Conservation (phyloP, 2,329 filamentous ascomycete species). For the Leptographium wingfieldii region DNA sequence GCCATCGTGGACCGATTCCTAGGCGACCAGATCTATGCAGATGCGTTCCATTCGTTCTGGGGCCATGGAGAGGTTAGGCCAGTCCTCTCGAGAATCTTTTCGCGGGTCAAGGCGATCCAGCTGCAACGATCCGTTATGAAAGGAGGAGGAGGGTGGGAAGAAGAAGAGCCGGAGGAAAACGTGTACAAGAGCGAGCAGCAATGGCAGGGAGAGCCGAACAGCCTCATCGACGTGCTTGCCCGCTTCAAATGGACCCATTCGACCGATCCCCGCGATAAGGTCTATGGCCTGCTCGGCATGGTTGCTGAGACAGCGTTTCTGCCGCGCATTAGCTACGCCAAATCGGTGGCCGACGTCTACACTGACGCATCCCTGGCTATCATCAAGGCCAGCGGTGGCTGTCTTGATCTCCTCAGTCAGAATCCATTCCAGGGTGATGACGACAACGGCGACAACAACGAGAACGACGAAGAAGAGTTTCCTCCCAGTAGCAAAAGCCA, state of each 20-base stretch:
- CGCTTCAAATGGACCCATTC: constrained; percentile 4
- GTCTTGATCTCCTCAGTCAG: constrained; percentile 7
- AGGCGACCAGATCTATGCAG: not conserved
- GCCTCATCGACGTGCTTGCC: constrained; percentile 6
- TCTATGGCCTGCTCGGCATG: constrained; percentile 9
- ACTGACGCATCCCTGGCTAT: constrained; percentile 5
- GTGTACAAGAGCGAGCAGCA: not conserved
- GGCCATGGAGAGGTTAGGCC: constrained; percentile 1
- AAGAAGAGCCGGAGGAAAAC: not conserved
- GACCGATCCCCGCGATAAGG: constrained; percentile 9
- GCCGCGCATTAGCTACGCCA: constrained; percentile 5
- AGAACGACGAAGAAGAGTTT: not conserved
- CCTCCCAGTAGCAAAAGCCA: not conserved
- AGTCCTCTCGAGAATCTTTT: not conserved
- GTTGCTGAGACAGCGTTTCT: not conserved
- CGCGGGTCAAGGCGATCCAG: constrained; percentile 1
- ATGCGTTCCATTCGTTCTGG: constrained; percentile 4
- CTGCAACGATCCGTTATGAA: not conserved
- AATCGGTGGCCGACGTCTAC: constrained; percentile 1
- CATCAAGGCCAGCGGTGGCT: constrained; percentile 3
- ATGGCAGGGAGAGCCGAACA: not conserved
- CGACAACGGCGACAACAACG: not conserved
- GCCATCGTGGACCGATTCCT: constrained; percentile 4
- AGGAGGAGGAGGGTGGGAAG: too few species aligned
- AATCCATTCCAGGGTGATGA: constrained; percentile 1